Conservation (phyloP, 768 basidiomycete genomes). For the Neoboletus brunneissimus region DNA sequence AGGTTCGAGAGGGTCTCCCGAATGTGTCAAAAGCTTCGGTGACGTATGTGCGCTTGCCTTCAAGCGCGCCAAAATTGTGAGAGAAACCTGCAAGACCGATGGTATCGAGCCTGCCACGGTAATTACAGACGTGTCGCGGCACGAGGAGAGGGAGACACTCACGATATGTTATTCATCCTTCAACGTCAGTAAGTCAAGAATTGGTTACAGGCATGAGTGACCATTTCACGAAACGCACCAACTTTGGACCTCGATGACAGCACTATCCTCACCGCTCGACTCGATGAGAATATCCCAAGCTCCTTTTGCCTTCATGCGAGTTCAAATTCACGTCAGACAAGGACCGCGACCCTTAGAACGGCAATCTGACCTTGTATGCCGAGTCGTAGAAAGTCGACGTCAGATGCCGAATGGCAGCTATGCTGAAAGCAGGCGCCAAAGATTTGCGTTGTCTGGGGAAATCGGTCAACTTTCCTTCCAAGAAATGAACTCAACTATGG, state of each 20-base stretch:
- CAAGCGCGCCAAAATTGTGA: slow-evolving; percentile 52
- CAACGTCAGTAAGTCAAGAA: neutral
- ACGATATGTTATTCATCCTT: neutral
- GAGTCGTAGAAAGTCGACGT: slow-evolving; percentile 41
- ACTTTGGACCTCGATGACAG: slow-evolving; percentile 36
- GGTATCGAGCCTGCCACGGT: neutral
- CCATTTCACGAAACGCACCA: slow-evolving; percentile 19
- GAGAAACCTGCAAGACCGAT: neutral
- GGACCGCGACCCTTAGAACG: too few relatives aligned
- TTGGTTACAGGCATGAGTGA: neutral
- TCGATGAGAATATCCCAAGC: slow-evolving; percentile 30
- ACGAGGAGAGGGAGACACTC: neutral
- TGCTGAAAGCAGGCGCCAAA: slow-evolving; percentile 37
- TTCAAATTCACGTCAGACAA: neutral
- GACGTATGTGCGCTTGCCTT: slow-evolving; percentile 44
- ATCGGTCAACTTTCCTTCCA: neutral
- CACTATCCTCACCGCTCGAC: slow-evolving; percentile 7
- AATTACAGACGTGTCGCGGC: neutral
- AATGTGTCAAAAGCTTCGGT: slow-evolving; percentile 41
- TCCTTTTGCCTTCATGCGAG: neutral
- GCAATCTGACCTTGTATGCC: slow-evolving; percentile 15
- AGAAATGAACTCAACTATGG: slow-evolving; percentile 11
- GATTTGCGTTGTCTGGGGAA: slow-evolving; percentile 34
- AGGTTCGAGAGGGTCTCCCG: slow-evolving; percentile 12
- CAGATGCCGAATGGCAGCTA: slow-evolving; percentile 35